Conservation (phyloP, 331 rosid genomes). For the Acacia concinna region DNA sequence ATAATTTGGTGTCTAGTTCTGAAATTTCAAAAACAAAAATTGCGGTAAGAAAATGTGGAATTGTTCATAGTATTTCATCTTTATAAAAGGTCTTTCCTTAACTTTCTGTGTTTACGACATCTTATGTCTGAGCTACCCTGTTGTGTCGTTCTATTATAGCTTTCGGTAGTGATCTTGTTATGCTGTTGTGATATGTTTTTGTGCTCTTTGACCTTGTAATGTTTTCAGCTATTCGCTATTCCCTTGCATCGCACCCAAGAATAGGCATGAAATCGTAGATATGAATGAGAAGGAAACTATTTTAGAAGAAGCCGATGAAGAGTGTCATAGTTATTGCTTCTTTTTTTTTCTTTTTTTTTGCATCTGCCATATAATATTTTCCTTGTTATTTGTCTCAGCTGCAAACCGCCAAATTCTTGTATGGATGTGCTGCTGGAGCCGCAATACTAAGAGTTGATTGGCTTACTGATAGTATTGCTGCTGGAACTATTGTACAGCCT, state of each 20-base stretch:
- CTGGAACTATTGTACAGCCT: constrained; percentile 60
- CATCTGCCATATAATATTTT: constrained; percentile 26
- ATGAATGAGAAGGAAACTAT: not conserved
- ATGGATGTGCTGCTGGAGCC: constrained; percentile 85
- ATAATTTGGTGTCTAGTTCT: not conserved
- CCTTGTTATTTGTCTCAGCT: constrained; percentile 59
- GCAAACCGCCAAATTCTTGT: constrained; percentile 76
- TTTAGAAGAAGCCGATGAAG: not conserved
- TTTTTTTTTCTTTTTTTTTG: not conserved
- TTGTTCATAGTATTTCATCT: not conserved
- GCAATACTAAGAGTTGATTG: constrained; percentile 68
- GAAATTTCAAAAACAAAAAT: not conserved
- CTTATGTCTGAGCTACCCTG: not conserved
- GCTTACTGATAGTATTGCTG: constrained; percentile 68
- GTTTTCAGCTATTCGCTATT: not conserved
- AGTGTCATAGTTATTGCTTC: not conserved
- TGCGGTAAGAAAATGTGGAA: not conserved
- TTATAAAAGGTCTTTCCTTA: not conserved
- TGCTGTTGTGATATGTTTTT: not conserved
- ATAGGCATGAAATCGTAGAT: not conserved
- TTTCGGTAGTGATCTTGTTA: not conserved
- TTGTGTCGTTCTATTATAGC: not conserved
- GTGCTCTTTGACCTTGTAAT: not conserved
- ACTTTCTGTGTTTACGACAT: not conserved
- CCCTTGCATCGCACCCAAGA: not conserved